These are phyloP conservation scores for Tilletiaria anomala DNA, from an alignment of 1,284 basidiomycete genomes.

Conservation along the genomic window DNA sequence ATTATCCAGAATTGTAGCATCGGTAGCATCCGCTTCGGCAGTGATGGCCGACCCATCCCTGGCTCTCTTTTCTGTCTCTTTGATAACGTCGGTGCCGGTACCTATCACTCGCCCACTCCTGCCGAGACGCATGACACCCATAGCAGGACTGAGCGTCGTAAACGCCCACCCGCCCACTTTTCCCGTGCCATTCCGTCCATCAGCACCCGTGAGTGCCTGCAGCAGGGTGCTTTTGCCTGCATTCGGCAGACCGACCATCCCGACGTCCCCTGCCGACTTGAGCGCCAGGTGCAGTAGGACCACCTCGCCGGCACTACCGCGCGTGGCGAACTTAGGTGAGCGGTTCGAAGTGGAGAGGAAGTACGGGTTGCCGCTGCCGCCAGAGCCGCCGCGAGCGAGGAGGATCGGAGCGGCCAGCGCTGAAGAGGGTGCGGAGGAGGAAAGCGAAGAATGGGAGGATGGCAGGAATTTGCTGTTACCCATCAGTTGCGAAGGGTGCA, in stretches of 20 bases:
- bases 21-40: not conserved
- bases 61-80: not conserved
- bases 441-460: no score
- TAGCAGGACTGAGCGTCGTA: slow-evolving; percentile 84
- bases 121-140: slow-evolving; percentile 74
- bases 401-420: slow-evolving; percentile 9
- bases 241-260: slow-evolving; percentile 89
- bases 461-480: no score
- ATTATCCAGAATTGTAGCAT: not conserved
- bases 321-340: slow-evolving; percentile 42
- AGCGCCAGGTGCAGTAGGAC: slow-evolving; percentile 78
- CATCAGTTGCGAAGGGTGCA: slow-evolving; percentile 17
- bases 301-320: slow-evolving; percentile 63
- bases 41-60: no score
- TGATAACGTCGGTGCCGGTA: slow-evolving; percentile 7
- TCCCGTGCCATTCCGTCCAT: slow-evolving; percentile 39
- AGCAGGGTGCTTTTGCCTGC: slow-evolving; percentile 65
- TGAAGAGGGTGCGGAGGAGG: no score
- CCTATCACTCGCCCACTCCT: slow-evolving; percentile 45
- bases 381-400: slow-evolving; percentile 54
- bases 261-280: slow-evolving; percentile 84
- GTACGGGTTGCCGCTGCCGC: slow-evolving; percentile 80
- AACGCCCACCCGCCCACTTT: slow-evolving; percentile 85
- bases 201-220: slow-evolving; percentile 68
- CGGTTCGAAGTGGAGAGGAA: slow-evolving; percentile 49